Base-by-base conservation (phyloP, 257 asterid genomes). In the Nicotiana sylvestris region DNA sequence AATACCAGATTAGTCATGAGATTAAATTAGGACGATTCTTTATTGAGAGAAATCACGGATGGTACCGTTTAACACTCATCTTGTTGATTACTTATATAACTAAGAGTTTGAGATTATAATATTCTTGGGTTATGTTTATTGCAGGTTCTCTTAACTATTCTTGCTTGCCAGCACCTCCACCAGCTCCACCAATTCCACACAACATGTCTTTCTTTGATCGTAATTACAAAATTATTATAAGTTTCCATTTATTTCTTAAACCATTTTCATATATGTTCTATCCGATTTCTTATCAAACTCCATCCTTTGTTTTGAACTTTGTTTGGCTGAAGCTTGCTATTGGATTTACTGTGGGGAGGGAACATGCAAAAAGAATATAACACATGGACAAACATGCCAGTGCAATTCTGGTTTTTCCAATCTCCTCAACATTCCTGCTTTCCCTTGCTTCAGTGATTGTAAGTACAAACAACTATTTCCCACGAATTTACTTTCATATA, bases 291-390 rank as follows among this genome's bases (percentile, higher is more conserved):
- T 51, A 27, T n/a, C 16, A 13, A 83, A 32, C 0, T 43, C 58
- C 49, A 21, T 68, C 1, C 2, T 25, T 30, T 29, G 17, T 25
- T 12, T 81, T 43, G 12, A 2, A 2, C 32, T 64, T 12, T 39
- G 1, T 27, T 69, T 3, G 25, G 65, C 66, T 21, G 51, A 57
- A 92, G 98, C 97, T n/a, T 94, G 98, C 90, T 76, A 87, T 58
- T 92, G 97, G 97, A 86, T 85, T 66, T 91, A 91, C 67, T 93
- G 98, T 80, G 97, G 98, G 60, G 91, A 91, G 83, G 98, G 98
- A 32, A 89, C 85, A 4, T 94, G 98, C 86, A 18, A 32, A 1
- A 87, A 84, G 70, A 91, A 90, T 55, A 12, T 39, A 82, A 91
- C 93, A 4, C 80, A 82, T 29, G 78, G 86, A 6, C 96, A 90